Evolutionary conservation across 208 protist species (phyloP), one percentile per base, ranked within the genome.

Genomic region (Wallacemonas sp.): DNA sequence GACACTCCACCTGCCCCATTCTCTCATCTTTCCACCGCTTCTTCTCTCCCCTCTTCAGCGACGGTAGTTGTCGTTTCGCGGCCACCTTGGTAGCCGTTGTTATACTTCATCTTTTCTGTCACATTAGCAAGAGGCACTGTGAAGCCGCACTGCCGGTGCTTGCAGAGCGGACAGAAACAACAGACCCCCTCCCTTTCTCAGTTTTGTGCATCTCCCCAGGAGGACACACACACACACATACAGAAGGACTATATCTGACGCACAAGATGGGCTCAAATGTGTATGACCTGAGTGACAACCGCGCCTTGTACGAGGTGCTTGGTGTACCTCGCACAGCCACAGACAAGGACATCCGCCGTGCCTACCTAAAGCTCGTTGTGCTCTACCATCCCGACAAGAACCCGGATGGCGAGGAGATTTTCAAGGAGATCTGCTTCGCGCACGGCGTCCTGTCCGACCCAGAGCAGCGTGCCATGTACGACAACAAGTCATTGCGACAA

Each of bases 311-410:
- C 61, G 81, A 91, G 62, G 90, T 91, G 18, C 83, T 95, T 16
- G 87, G 84, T 1, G 76, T 95, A 2, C 39, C 78, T 7, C 78
- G 69, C 29, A 73, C 46, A 12, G 84, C 87, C 14, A 72, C 77
- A 0, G 85, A 93, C 25, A 73, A 79, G 28, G 86, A 96, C 33
- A 94, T 97, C 44, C 83, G 86, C 11, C 78, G 79, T 55, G 89
- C 91, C 8, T 97, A 97, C 70, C 86, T 90, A 65, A 87, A 85
- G 54, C 70, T 94, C 10, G 90, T 91, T 1, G 79, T 97, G 22
- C 11, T 93, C 44, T 96, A 94, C 61, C 93, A 97, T 76, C 93
- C 93, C 0, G 93, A 97, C 55, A 95, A 96, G 66, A 96, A 97
- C 57, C 83, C 82, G 1, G 76, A 84, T 36, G 90, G 90, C 57